phyloP scores from a whole-genome alignment of 371 early-diverging fungal species.

The Rhizopus sp. region DNA sequence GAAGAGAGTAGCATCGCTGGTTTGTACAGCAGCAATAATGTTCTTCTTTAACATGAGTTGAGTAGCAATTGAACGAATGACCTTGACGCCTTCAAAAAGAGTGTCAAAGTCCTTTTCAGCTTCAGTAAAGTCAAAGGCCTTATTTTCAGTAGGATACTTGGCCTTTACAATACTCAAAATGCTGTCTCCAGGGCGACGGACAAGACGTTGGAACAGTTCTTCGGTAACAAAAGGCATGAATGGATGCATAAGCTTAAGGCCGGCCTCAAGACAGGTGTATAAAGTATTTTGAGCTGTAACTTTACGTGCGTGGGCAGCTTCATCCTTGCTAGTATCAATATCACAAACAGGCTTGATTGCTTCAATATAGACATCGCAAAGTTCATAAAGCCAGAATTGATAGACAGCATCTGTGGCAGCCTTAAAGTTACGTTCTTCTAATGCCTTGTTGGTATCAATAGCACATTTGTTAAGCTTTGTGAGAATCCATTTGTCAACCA shows the following conservation, averaged over 20 bases:
- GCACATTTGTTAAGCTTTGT: constrained; percentile 86
- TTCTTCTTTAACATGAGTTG: constrained; percentile 41
- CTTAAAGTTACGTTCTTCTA: constrained; percentile 96
- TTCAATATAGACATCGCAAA: constrained; percentile 98
- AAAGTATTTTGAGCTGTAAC: constrained; percentile 78
- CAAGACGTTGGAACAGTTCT: constrained; percentile 96
- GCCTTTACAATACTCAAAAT: constrained; percentile 67
- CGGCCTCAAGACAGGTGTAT: constrained; percentile 94
- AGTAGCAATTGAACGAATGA: constrained; percentile 72
- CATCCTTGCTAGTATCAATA: constrained; percentile 52
- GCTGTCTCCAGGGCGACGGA: constrained; percentile 68
- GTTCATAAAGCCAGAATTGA: constrained; percentile 96
- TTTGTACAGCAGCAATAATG: constrained; percentile 32
- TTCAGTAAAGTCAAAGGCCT: constrained; percentile 51
- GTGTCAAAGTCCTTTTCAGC: constrained; percentile 81
- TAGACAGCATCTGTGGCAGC: constrained; percentile 87
- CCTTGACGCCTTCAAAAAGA: constrained; percentile 74
- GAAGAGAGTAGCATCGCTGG: constrained; percentile 22
- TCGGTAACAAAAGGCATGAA: constrained; percentile 99
- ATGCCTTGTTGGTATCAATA: constrained; percentile 70
- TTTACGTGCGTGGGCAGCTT: constrained; percentile 53
- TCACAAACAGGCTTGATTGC: constrained; percentile 88
- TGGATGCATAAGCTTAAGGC: constrained; percentile 94
- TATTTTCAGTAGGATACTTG: constrained; percentile 61
- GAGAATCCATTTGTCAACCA: constrained; percentile 95